phyloP scores from a whole-genome alignment of 306 rosid species.

The Benincasa hispida region DNA sequence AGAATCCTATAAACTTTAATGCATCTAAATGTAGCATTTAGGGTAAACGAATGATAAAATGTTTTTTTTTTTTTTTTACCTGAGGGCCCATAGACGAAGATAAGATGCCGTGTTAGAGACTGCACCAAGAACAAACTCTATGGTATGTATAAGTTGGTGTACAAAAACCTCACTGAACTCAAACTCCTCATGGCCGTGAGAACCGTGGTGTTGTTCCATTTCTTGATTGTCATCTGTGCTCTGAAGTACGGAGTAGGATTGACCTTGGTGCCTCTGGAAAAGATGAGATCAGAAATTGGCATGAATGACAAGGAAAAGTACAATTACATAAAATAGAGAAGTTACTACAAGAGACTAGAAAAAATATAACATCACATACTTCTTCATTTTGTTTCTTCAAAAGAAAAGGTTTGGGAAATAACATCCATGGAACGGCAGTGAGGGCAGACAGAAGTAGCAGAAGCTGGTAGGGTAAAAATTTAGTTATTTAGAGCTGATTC shows the following conservation, averaged over 20 bases:
- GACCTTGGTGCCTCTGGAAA: slow-evolving; percentile 61
- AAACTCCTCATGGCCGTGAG: slow-evolving; percentile 36
- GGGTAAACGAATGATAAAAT: not conserved
- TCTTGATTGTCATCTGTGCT: slow-evolving; percentile 39
- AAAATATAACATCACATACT: slow-evolving; percentile 20
- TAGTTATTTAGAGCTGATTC: not conserved
- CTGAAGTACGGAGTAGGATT: slow-evolving; percentile 40
- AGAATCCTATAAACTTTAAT: not conserved
- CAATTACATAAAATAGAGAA: not conserved
- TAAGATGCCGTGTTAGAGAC: slow-evolving; percentile 86
- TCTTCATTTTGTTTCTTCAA: slow-evolving; percentile 65
- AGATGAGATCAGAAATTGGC: not conserved
- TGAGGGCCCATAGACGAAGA: slow-evolving; percentile 84
- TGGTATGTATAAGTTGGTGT: slow-evolving; percentile 81
- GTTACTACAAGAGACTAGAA: not conserved
- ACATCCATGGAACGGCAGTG: slow-evolving; percentile 86
- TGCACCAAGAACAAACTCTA: slow-evolving; percentile 82
- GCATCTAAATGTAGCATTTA: not conserved
- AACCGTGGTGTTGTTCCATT: slow-evolving; percentile 16
- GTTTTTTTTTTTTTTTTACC: slow-evolving; percentile 18
- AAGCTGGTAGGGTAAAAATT: slow-evolving; percentile 27
- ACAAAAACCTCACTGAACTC: slow-evolving; percentile 72
- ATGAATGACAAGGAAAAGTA: not conserved
- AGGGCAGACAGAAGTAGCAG: slow-evolving; percentile 50
- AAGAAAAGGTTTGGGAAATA: slow-evolving; percentile 75